Evolutionary conservation across 2,329 filamentous ascomycete genomes (phyloP).

Genomic region (Helotiales sp.): DNA sequence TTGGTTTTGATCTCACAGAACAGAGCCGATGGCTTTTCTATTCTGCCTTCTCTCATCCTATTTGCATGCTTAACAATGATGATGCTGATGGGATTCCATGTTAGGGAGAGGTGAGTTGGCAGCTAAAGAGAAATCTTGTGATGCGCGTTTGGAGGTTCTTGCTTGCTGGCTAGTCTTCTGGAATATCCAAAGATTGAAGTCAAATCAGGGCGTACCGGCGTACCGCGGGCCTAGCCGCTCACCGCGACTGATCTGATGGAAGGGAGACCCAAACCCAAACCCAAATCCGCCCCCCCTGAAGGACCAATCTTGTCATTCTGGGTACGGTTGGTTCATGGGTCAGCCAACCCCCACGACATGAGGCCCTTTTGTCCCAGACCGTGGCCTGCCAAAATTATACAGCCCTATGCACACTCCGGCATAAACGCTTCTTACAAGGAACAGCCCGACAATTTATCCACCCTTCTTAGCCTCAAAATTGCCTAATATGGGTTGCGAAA

Average conservation of each 20-base stretch:
- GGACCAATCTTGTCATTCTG: conserved; percentile 14
- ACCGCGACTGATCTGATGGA: conserved; percentile 12
- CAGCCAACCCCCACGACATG: conserved; percentile 8
- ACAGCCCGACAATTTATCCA: conserved; percentile 14
- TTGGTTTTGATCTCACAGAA: conserved; percentile 17
- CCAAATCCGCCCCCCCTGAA: conserved; percentile 6
- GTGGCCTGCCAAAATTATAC: conserved; percentile 8
- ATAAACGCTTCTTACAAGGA: conserved; percentile 7
- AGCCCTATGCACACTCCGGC: conserved; percentile 19
- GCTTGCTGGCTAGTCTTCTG: conserved; percentile 14
- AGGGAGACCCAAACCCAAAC: too few species aligned
- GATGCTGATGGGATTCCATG: neutral
- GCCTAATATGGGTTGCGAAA: neutral
- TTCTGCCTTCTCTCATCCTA: neutral
- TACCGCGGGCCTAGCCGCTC: conserved; percentile 11
- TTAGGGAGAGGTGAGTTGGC: neutral
- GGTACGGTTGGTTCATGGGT: neutral
- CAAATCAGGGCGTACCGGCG: neutral
- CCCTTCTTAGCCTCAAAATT: conserved; percentile 8
- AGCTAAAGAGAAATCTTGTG: neutral
- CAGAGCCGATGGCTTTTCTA: neutral
- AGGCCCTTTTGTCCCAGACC: conserved; percentile 1
- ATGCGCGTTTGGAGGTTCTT: conserved; percentile 6
- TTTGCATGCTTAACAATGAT: neutral
- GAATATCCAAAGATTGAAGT: conserved; percentile 4